Conservation (phyloP, 352 stramenopile species). For the Porosira glacialis region DNA sequence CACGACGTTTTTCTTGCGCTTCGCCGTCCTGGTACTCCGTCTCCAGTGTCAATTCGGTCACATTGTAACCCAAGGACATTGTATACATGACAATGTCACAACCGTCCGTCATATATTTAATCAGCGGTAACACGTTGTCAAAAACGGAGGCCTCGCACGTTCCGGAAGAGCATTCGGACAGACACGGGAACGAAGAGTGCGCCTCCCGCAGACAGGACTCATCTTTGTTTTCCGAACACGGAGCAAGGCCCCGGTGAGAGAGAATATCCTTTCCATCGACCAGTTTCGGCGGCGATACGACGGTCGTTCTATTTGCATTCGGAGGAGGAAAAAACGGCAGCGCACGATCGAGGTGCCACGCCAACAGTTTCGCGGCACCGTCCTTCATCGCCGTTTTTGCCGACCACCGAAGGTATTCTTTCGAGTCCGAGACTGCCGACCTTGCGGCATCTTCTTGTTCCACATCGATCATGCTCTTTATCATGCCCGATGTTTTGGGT, state of each 20-base stretch:
- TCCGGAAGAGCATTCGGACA: conserved; percentile 65
- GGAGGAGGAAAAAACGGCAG: too few relatives aligned
- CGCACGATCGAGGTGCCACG: conserved; percentile 42
- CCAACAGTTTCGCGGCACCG: conserved; percentile 40
- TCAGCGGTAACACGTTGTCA: conserved; percentile 47
- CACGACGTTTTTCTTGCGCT: conserved; percentile 28
- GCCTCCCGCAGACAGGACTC: too few relatives aligned
- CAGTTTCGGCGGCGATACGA: too few relatives aligned
- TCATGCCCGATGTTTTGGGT: too few relatives aligned
- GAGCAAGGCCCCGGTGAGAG: conserved; percentile 27
- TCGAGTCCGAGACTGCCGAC: too few relatives aligned
- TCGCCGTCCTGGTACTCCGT: conserved; percentile 60
- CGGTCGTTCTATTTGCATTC: too few relatives aligned
- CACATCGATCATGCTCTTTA: too few relatives aligned
- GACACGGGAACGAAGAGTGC: too few relatives aligned
- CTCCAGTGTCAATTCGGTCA: conserved; percentile 45
- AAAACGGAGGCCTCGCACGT: conserved; percentile 63
- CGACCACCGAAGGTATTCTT: too few relatives aligned
- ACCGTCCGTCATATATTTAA: conserved; percentile 53
- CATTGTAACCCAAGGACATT: conserved; percentile 57
- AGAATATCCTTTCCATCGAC: conserved; percentile 26
- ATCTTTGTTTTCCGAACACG: too few relatives aligned
- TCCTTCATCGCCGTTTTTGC: conserved; percentile 34
- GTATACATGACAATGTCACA: conserved; percentile 77
- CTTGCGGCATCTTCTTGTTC: too few relatives aligned